Evolutionary conservation across 2,329 filamentous ascomycete species (phyloP), one percentile per base, ranked within the genome.

Genomic region (Aspergillus tamarii): DNA sequence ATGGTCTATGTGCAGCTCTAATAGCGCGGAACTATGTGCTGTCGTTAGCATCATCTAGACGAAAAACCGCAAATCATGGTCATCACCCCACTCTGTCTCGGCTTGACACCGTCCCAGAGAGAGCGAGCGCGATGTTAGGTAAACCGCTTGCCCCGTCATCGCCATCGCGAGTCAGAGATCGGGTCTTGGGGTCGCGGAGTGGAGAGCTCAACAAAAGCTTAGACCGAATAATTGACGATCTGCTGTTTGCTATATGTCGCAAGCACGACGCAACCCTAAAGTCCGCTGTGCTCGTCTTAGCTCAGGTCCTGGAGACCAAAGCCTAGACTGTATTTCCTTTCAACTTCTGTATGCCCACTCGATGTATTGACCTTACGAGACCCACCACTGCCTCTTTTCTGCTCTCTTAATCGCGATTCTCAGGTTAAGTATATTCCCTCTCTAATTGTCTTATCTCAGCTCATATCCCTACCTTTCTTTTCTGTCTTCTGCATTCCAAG

Each of bases 1-100:
- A 77, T 60, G 71, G 70, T 43, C 74, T 79, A 28, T 79, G 77
- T 55, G 76, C 77, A 16, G 71, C 72, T 16, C 63, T 79, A 26
- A 73, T 80, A 50, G 77, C 77, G 11, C 73, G 72, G 41, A 79
- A 79, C 59, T 77, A 79, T 59, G 67, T 80, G 12, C 63, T 73
- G 30, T 75, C 77, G 2, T 63, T 78, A 54, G 69, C 72, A n/a
- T 66, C 67, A 0, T 63, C 62, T 8, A 69, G 74, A 28, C 72
- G 74, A 19, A 62, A 67, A 63, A 71, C 65, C 60, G 61, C 66
- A 67, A 43, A 56, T 59, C 54, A 69, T 63, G 60, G 61, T 11
- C 52, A 70, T 61, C 63, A 65, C 36, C 56, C 69, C 59, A 60
- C 63, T 26, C n/a, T 76, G 55, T 65, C 69, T 57, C 62, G 66